Percentiles rank a stretch among this genome's conserved stretches.
Conservation (phyloP, 1,139 yeast species). For the Meyerozyma elateridarum region DNA sequence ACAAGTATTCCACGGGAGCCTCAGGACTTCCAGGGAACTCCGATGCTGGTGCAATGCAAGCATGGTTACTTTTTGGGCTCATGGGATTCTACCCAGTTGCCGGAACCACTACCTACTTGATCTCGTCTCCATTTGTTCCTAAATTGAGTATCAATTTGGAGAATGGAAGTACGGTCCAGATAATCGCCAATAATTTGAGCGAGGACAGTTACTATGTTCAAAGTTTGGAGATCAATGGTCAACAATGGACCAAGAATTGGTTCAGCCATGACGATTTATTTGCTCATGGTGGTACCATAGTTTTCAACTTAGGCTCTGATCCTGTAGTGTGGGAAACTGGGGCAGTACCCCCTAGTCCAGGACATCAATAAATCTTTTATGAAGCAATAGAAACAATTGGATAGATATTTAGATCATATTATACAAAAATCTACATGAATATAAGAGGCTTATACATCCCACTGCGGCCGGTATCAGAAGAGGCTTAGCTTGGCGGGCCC, state of each 20-base stretch:
- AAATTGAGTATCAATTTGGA: slow-evolving; percentile 20
- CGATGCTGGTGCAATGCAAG: slow-evolving; percentile 39
- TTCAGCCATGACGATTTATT: slow-evolving; percentile 29
- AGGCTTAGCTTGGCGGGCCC: too few species aligned
- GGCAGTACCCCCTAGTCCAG: slow-evolving; percentile 22
- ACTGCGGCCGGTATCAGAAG: too few species aligned
- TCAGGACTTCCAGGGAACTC: slow-evolving; percentile 35
- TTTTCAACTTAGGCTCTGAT: slow-evolving; percentile 22
- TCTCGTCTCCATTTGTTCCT: slow-evolving; percentile 30
- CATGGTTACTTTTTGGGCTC: slow-evolving; percentile 32
- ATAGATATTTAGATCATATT: too few species aligned
- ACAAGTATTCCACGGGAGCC: slow-evolving; percentile 21
- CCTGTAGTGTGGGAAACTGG: slow-evolving; percentile 24
- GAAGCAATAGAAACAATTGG: too few species aligned
- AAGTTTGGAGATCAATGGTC: slow-evolving; percentile 26
- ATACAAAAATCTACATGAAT: too few species aligned
- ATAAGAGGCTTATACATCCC: too few species aligned
- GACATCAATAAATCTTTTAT: too few species aligned
- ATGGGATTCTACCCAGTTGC: slow-evolving; percentile 35
- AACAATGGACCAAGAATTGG: slow-evolving; percentile 26
- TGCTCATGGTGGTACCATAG: slow-evolving; percentile 23
- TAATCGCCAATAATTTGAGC: slow-evolving; percentile 23
- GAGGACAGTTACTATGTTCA: slow-evolving; percentile 21
- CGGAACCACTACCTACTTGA: slow-evolving; percentile 32
- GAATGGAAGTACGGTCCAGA: slow-evolving; percentile 21